phyloP scores from a whole-genome alignment of 495 filamentous ascomycete species.

The Pyronema domesticum region DNA sequence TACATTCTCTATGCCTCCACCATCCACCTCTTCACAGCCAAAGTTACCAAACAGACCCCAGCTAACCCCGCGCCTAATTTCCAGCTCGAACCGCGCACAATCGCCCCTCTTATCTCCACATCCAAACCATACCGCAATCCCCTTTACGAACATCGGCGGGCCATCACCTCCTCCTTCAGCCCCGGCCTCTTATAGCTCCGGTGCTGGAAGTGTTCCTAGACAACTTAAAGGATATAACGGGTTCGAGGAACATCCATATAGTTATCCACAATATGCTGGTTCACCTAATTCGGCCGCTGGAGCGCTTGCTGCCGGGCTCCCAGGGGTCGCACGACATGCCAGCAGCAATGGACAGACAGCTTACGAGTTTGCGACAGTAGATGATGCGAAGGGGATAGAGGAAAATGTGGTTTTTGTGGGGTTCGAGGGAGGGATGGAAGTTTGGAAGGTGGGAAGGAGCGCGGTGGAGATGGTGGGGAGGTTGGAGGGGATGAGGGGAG shows the following conservation, averaged over 20 bases:
- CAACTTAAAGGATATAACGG: conserved; percentile 21
- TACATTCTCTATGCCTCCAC: not conserved
- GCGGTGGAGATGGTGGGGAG: conserved; percentile 20
- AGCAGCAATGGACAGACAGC: not conserved
- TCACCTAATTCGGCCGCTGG: not conserved
- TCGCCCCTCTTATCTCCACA: not conserved
- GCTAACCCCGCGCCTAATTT: too few species aligned
- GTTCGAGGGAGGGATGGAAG: conserved; percentile 23
- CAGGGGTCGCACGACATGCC: too few species aligned
- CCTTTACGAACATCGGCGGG: conserved; percentile 7
- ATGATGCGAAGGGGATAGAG: conserved; percentile 12
- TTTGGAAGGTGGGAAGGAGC: conserved; percentile 21
- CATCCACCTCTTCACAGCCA: too few species aligned
- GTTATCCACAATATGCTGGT: not conserved
- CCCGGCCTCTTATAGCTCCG: conserved; percentile 24
- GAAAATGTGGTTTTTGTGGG: conserved; percentile 24
- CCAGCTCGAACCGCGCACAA: too few species aligned
- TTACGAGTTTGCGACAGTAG: conserved; percentile 23
- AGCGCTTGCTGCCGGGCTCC: not conserved
- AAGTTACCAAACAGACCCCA: too few species aligned
- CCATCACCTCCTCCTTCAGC: conserved; percentile 21
- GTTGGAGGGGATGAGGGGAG: conserved; percentile 20
- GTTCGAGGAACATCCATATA: conserved; percentile 21
- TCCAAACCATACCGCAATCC: not conserved
- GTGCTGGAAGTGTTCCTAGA: conserved; percentile 12